phyloP scores from a whole-genome alignment of 1,284 basidiomycete genomes.

The Tilletia horrida region DNA sequence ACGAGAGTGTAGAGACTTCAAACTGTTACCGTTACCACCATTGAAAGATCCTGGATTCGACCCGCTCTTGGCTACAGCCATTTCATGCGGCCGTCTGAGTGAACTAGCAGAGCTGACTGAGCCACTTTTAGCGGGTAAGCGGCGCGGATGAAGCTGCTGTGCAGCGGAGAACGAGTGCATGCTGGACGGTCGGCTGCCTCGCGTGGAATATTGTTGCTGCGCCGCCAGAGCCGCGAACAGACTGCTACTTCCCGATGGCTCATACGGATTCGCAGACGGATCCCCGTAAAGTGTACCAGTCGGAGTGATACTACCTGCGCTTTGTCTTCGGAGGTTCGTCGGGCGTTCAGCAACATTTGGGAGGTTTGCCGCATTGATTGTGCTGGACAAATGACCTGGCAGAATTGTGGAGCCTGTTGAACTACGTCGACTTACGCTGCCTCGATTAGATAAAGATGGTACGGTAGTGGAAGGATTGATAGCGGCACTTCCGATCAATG shows the following conservation, averaged over 20 bases:
- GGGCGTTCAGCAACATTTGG: constrained; percentile 23
- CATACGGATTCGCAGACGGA: constrained; percentile 6
- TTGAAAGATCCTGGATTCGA: not conserved
- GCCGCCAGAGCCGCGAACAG: constrained; percentile 1
- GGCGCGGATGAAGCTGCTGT: constrained; percentile 21
- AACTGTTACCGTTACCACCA: constrained; percentile 11
- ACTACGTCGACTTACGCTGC: constrained; percentile 29
- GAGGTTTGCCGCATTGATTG: too few relatives aligned
- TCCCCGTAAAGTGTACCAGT: constrained; percentile 39
- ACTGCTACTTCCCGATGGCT: constrained; percentile 9
- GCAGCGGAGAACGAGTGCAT: constrained; percentile 30
- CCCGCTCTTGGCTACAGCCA: not conserved
- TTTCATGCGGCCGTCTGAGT: constrained; percentile 5
- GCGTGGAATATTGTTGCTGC: constrained; percentile 12
- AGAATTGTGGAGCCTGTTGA: constrained; percentile 36
- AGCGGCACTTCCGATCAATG: not conserved
- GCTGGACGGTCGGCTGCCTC: constrained; percentile 39
- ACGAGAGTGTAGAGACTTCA: constrained; percentile 21
- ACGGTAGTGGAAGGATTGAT: too few relatives aligned
- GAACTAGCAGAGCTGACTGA: constrained; percentile 40
- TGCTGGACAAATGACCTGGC: constrained; percentile 5
- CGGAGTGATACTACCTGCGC: constrained; percentile 48
- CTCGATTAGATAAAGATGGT: not conserved
- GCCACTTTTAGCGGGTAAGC: constrained; percentile 36
- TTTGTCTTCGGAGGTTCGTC: constrained; percentile 34